Conservation (phyloP, 1,284 basidiomycete species). For the Amylostereum chailletii region DNA sequence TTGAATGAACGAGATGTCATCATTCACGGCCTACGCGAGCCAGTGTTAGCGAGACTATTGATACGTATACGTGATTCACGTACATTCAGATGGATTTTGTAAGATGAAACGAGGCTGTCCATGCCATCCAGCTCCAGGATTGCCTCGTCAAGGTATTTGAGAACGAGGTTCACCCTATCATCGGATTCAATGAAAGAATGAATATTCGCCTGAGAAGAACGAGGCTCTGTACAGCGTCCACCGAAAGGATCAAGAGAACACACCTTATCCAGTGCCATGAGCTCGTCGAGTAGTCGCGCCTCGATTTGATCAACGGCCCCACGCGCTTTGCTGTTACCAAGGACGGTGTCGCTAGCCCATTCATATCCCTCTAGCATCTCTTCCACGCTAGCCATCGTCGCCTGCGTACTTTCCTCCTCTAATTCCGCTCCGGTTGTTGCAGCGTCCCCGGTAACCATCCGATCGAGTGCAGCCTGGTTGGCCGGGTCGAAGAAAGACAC, state of each 20-base stretch:
- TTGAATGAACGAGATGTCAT: constrained; percentile 95
- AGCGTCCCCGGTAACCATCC: constrained; percentile 50
- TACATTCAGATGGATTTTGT: constrained; percentile 92
- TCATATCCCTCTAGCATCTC: constrained; percentile 99
- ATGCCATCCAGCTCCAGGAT: constrained; percentile 81
- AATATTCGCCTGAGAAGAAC: constrained; percentile 72
- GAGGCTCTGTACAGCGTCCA: constrained; percentile 5
- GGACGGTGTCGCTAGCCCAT: constrained; percentile 74
- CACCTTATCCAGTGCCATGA: constrained; percentile 87
- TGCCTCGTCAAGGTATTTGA: constrained; percentile 85
- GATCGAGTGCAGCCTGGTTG: constrained; percentile 68
- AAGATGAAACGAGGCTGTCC: constrained; percentile 79
- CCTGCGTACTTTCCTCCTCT: constrained; percentile 69
- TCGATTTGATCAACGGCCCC: constrained; percentile 87
- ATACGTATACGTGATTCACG: constrained; percentile 17
- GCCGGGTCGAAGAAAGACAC: constrained; percentile 74
- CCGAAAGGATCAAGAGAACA: constrained; percentile 11
- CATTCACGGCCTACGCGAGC: constrained; percentile 67
- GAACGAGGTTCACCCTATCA: constrained; percentile 77
- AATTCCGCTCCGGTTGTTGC: constrained; percentile 42
- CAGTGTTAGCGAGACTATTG: constrained; percentile 6
- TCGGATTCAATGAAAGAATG: constrained; percentile 96
- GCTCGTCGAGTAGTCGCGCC: constrained; percentile 76
- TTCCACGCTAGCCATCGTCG: constrained; percentile 85
- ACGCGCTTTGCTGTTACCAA: constrained; percentile 49